Conservation (phyloP, 2,329 filamentous ascomycete species). For the Colletotrichum spinosum region DNA sequence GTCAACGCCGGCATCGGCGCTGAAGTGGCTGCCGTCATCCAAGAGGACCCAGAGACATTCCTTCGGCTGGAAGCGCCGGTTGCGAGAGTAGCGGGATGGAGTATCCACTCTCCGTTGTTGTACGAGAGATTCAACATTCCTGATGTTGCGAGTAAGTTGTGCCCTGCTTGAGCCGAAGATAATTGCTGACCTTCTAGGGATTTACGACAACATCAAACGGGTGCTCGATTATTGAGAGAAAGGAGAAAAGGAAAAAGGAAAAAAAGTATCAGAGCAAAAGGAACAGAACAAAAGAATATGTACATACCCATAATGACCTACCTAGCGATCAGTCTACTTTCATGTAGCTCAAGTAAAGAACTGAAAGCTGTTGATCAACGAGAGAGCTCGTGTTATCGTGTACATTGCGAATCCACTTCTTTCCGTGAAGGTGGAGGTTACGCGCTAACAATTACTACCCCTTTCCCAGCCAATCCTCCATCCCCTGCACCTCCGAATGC, state of each 20-base stretch:
- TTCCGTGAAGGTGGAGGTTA: constrained; percentile 9
- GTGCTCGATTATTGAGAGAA: constrained; percentile 69
- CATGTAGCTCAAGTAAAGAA: not conserved
- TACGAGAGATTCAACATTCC: constrained; percentile 87
- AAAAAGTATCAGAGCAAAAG: not conserved
- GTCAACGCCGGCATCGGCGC: constrained; percentile 90
- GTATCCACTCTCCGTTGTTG: constrained; percentile 81
- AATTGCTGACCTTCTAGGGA: constrained; percentile 61
- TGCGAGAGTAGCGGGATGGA: constrained; percentile 88
- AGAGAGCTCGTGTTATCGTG: constrained; percentile 4
- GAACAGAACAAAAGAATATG: not conserved
- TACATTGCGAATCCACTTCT: not conserved
- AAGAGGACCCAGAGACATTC: constrained; percentile 82
- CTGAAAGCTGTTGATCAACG: not conserved
- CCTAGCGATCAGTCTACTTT: not conserved
- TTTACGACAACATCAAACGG: constrained; percentile 78
- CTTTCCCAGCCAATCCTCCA: constrained; percentile 29
- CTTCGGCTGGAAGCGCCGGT: constrained; percentile 87
- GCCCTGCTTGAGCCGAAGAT: no score
- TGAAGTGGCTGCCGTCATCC: constrained; percentile 88
- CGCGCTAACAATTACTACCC: constrained; percentile 33
- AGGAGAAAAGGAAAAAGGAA: not conserved
- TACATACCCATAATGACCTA: constrained; percentile 27
- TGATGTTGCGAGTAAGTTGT: constrained; percentile 83
- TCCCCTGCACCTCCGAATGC: constrained; percentile 31